These are phyloP conservation scores for Scheffersomyces coipomensis DNA, from an alignment of 805 yeast species.

Conservation along the genomic window DNA sequence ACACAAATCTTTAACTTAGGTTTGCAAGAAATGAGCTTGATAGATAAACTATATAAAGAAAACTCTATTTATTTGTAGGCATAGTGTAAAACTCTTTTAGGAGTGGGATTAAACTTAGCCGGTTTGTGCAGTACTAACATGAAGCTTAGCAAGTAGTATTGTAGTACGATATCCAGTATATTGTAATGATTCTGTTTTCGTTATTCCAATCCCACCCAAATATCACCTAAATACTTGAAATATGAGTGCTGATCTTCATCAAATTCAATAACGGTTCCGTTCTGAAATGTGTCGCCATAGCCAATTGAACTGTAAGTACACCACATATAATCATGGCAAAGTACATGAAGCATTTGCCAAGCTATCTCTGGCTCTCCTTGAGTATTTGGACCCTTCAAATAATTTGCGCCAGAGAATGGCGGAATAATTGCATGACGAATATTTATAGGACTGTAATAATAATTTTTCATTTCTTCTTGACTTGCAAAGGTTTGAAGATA, in stretches of 20 bases:
- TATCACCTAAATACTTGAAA: constrained; percentile 44
- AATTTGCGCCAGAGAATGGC: constrained; percentile 24
- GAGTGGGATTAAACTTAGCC: no score
- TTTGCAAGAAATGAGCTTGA: no score
- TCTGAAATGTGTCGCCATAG: constrained; percentile 33
- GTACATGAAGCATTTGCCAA: constrained; percentile 20
- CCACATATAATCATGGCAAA: constrained; percentile 27
- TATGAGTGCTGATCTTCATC: constrained; percentile 19
- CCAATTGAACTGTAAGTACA: constrained; percentile 32
- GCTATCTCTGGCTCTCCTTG: constrained; percentile 21
- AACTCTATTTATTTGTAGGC: no score
- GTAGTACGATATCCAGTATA: no score
- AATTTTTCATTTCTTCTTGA: constrained; percentile 4
- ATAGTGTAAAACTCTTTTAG: no score
- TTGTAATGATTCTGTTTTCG: no score
- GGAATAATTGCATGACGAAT: constrained; percentile 24
- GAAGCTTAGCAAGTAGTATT: no score
- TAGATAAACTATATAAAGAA: no score
- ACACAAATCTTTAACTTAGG: no score
- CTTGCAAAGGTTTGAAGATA: neutral
- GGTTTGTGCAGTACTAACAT: no score
- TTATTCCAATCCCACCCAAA: constrained; percentile 48
- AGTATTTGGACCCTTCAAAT: constrained; percentile 23
- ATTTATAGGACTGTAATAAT: constrained; percentile 20
- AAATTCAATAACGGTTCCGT: constrained; percentile 47